phyloP scores from a whole-genome alignment of 164 flowering plant genomes.

The Piper betle region DNA sequence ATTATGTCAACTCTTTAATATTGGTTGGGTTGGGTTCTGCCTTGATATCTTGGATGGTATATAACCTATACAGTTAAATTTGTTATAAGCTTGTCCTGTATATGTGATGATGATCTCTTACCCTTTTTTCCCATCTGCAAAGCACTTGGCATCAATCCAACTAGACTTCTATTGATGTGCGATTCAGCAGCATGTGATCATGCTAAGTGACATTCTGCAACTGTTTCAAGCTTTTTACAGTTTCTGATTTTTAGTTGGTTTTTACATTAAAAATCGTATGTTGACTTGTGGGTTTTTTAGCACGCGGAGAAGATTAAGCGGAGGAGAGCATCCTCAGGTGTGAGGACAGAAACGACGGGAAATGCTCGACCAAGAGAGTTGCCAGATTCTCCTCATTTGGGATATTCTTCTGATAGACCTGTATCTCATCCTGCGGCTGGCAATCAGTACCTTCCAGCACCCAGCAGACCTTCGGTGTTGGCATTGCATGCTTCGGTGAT shows the following conservation, averaged over 20 bases:
- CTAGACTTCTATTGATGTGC: background rate
- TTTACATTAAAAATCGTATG: background rate
- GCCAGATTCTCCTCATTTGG: conserved; percentile 6
- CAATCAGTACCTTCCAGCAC: conserved; percentile 1
- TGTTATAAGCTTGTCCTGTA: no score
- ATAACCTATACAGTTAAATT: no score
- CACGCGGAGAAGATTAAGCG: conserved; percentile 12
- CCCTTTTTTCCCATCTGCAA: no score
- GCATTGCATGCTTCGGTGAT: background rate
- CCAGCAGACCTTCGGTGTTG: background rate
- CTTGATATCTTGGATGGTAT: no score
- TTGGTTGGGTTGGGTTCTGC: no score
- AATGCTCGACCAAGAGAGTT: conserved; percentile 8
- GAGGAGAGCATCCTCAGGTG: conserved; percentile 6
- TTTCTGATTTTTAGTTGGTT: no score
- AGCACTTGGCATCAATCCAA: background rate
- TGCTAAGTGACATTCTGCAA: background rate
- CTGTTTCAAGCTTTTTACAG: no score
- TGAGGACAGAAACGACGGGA: conserved; percentile 3
- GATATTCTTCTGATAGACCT: conserved; percentile 2
- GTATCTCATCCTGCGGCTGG: conserved; percentile 1
- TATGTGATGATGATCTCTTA: no score
- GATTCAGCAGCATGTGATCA: background rate
- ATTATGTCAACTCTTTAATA: no score
- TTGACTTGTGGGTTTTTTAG: conserved; percentile 2